Base-by-base conservation (phyloP, 768 basidiomycete genomes). In the Kwoniella dejecticola region DNA sequence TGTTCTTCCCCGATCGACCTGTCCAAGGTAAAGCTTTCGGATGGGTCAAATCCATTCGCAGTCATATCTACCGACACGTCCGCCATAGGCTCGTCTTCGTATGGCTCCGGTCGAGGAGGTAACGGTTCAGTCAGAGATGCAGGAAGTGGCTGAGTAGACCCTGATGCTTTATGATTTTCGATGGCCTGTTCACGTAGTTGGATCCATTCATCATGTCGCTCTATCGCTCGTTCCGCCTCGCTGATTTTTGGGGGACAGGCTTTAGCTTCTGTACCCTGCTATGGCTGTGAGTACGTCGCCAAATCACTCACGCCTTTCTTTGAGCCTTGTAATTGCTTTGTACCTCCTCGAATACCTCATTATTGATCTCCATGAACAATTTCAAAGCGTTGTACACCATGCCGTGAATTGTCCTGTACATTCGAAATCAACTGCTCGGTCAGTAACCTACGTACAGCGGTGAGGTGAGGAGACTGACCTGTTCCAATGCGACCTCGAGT, bases 381-480 rank as follows among this genome's bases (percentile, higher is more conserved):
- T 95, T 98, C 77, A 99, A 82, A 1, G 96, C 96, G 77, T 98
- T 97, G 81, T 96, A 98, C 27, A 98, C 94, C 91, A 98, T 94
- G 64, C 91, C 91, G 69, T 99, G 96, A 71, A 98, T 99, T 47
- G 96, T 98, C 66, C 94, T 98, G 69, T 0, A 31, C 26, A 48
- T 5, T 11, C 5, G 45, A 17, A 21, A 46, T 59, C 31, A 63
- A 62, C 46, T 29, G 33, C 19, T 12, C 38, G 31, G 11, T 41
- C 19, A 36, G 12, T 64, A 21, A 27, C 49, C 50, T 48, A 47
- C 24, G 15, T 40, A 11, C 13, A 4, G 12, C 24, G 3, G 17
- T 42, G 3, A 36, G 19, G 33, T 27, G 11, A 47, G 15, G 15
- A 23, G 11, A 70, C 89, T 77, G 69, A 94, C 95, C 96, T 84